Percentiles rank a stretch among this genome's conserved stretches.
Conservation (phyloP, 306 rosid genomes). For the Vigna radiata region DNA sequence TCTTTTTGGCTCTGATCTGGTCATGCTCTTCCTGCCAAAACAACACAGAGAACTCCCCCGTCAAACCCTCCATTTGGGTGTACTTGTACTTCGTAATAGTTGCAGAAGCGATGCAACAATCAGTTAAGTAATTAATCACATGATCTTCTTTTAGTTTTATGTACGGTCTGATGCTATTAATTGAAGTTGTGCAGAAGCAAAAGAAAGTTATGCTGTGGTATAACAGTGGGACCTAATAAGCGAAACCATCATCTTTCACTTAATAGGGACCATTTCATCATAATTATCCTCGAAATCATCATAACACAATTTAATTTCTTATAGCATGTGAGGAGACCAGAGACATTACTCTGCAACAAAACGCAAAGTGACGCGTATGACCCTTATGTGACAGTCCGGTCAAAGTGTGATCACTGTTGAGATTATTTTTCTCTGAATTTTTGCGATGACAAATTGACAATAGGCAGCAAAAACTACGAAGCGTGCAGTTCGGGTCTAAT, state of each 20-base stretch:
- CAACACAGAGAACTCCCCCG: background rate
- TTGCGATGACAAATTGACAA: background rate
- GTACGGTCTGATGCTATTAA: background rate
- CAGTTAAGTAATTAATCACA: background rate
- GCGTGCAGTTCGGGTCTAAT: slow-evolving; percentile 51
- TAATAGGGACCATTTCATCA: slow-evolving; percentile 39
- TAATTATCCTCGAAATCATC: slow-evolving; percentile 49
- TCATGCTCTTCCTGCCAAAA: slow-evolving; percentile 87
- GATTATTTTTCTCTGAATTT: background rate
- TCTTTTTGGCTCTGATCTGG: slow-evolving; percentile 70
- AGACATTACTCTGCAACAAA: slow-evolving; percentile 12
- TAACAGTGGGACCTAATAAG: background rate
- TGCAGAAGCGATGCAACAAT: background rate
- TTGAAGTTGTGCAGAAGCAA: background rate
- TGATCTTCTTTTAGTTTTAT: background rate
- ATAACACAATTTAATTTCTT: slow-evolving; percentile 7
- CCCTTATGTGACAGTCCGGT: slow-evolving; percentile 25
- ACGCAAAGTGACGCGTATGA: slow-evolving; percentile 24
- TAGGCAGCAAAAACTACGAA: slow-evolving; percentile 22
- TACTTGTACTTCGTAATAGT: background rate
- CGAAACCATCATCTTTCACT: background rate
- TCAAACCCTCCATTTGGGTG: background rate
- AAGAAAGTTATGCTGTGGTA: background rate
- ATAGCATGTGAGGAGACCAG: slow-evolving; percentile 15
- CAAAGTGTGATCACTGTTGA: slow-evolving; percentile 5